Evolutionary conservation across 345 rosid genomes (phyloP), one percentile per base, ranked within the genome.

Genomic region (Leavenworthia alabamica): DNA sequence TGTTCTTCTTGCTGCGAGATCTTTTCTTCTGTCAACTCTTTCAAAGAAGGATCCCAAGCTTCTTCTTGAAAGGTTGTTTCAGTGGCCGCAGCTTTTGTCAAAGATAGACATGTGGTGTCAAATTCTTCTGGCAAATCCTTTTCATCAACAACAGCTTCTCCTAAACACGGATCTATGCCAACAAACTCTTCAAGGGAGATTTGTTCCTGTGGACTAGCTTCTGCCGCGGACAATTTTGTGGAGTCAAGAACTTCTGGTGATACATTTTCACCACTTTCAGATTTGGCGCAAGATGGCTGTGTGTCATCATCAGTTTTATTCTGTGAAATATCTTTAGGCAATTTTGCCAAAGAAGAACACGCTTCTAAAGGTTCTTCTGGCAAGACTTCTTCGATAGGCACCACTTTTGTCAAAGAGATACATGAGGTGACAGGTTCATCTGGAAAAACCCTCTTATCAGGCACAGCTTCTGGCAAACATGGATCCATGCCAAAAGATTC

Each of bases 181-280:
- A 43, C 29, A 43, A 6, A 51, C 33, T 60, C 61, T 51, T 60
- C 73, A 59, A 59, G 23, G 7, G 44, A 4, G 27, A 16, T 10
- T 59, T 50, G 31, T 46, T 59, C 52, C 12, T 59, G 36, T 33
- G 73, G n/a, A 23, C 42, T 43, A 55, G 64, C 66, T 51, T 42
- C 67, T 50, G 31, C 59, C 15, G 27, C 55, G 10, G 16, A 26
- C 4, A 27, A 68, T 23, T 3, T 16, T 51, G n/a, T 8, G 8
- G 66, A 23, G 51, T 42, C 47, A 60, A 50, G 73, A 60, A 32
- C 60, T 50, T 43, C 54, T 42, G 11, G 31, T n/a, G 60, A 44
- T 10, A 33, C 8, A 4, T 23, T 22, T 48, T 39, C 50, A 58
- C 40, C 52, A 23, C 13, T 23, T 19, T 58, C 61, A 51, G 39